Evolutionary conservation across 169 alveolate genomes (phyloP), one percentile per base, ranked within the genome.

Genomic region (Plasmodium falciparum): DNA sequence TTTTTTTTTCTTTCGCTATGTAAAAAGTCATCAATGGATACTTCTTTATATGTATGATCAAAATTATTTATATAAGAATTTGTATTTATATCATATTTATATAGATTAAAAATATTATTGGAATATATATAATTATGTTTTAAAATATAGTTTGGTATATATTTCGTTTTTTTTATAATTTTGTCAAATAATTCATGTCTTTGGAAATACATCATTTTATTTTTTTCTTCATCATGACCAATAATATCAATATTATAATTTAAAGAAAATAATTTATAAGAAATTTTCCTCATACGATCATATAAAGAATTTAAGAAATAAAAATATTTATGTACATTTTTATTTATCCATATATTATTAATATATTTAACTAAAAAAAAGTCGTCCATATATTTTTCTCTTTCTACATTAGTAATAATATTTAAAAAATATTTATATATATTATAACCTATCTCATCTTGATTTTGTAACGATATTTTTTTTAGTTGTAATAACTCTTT

Each of bases 241-340:
- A 86, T 86, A 43, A 24, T 8, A 72, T 86, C 92, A 71, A 86
- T 72, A 47, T 86, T 86, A 39, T 72, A 86, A 59, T 86, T 86
- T 26, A 86, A 11, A 29, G 71, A 52, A 26, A 86, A 33, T 65
- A 86, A 86, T 54, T 86, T 86, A 24, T 86, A 72, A 8, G 92
- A 56, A 4, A 86, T 86, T 73, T 86, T 86, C 61, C 71, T 86
- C 92, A 86, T 86, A 59, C 76, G 61, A 72, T 86, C 62, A 86
- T 47, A 86, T 58, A 86, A 74, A 12, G 88, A 86, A 86, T 86
- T 86, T 72, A 86, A 72, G 45, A 86, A 86, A 86, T 86, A 86
- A 47, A 86, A 86, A 86, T 86, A 86, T 72, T 86, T 86, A 52
- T 86, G 92, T 13, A 86, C 71, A 72, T 86, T 86, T 61, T 72